Conservation (phyloP, 2,329 filamentous ascomycete genomes). For the Aspergillus ustus region DNA sequence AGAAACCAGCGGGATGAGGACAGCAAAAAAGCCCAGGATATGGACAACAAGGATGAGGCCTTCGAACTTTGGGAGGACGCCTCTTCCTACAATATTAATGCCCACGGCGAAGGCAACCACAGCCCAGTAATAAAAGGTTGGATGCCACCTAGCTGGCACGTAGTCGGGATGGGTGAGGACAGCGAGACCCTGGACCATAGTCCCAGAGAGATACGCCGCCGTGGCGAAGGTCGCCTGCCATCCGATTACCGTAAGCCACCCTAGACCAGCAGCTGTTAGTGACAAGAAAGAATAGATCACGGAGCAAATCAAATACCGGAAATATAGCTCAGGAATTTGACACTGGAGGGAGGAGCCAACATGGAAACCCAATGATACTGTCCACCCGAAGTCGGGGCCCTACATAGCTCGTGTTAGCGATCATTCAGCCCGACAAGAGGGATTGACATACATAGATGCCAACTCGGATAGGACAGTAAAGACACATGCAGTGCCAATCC, state of each 20-base stretch:
- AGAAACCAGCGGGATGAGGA: conserved; percentile 53
- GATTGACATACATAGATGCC: conserved; percentile 35
- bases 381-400: conserved; percentile 42
- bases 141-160: conserved; percentile 51
- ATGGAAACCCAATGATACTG: conserved; percentile 49
- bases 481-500: conserved; percentile 33
- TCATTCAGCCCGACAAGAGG: neutral
- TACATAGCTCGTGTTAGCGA: conserved; percentile 13
- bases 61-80: conserved; percentile 53
- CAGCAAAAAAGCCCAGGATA: conserved; percentile 57
- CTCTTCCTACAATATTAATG: conserved; percentile 51
- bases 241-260: conserved; percentile 49
- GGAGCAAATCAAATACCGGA: conserved; percentile 29
- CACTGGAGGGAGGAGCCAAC: conserved; percentile 40
- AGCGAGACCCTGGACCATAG: conserved; percentile 41
- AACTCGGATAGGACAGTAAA: conserved; percentile 37
- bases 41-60: conserved; percentile 55
- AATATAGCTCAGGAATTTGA: conserved; percentile 46
- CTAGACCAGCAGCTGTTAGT: conserved; percentile 19
- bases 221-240: conserved; percentile 50
- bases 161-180: conserved; percentile 45
- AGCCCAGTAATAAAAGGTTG: conserved; percentile 53
- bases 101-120: conserved; percentile 43
- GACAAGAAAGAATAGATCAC: neutral
- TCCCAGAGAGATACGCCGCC: conserved; percentile 37